Conservation (phyloP, 78 protist genomes). For the Pigoraptor vietnamica region DNA sequence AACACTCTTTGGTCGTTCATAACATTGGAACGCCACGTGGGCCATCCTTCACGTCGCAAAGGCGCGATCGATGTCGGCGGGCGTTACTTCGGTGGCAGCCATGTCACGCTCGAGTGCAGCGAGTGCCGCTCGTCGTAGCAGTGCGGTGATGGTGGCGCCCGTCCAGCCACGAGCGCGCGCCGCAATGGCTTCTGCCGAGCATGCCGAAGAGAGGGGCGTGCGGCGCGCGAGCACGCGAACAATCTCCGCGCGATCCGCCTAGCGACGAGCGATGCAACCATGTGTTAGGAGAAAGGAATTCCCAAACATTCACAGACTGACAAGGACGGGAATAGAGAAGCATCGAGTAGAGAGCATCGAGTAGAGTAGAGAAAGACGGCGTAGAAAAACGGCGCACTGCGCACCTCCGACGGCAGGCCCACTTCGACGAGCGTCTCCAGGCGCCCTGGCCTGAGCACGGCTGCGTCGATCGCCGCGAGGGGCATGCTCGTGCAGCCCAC, state of each 20-base stretch:
- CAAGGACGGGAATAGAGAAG: no score
- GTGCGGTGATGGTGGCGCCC: not conserved
- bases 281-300: not conserved
- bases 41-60: not conserved
- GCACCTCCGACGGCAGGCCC: constrained; percentile 26
- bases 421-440: constrained; percentile 68
- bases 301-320: not conserved
- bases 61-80: not conserved
- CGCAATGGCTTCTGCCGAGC: not conserved
- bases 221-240: not conserved
- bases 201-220: not conserved
- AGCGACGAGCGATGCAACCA: not conserved
- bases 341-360: no score
- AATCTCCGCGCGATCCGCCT: not conserved
- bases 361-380: not conserved
- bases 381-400: not conserved
- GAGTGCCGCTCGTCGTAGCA: not conserved
- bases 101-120: not conserved
- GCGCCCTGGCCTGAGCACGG: constrained; percentile 93
- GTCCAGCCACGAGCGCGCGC: not conserved
- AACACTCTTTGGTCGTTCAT: not conserved
- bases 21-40: not conserved
- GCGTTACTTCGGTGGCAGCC: not conserved
- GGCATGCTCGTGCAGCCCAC: constrained; percentile 87
- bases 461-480: constrained; percentile 84